phyloP scores from a whole-genome alignment of 2,329 filamentous ascomycete genomes.

The Colletotrichum aenigma region DNA sequence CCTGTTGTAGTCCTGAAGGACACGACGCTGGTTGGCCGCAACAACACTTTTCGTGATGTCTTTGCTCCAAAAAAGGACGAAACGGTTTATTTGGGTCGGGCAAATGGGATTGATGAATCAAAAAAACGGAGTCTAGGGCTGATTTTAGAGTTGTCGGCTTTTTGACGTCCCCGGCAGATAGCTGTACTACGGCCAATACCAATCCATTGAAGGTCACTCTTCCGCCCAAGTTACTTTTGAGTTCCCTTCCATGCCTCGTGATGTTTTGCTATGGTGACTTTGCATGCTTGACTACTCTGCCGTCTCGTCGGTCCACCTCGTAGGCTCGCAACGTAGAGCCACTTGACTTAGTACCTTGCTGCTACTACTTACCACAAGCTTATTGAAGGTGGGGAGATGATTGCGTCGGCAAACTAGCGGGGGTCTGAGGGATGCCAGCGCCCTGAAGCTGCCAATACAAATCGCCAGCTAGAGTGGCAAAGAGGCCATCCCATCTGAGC shows the following conservation, averaged over 20 bases:
- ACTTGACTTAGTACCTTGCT: too few relatives aligned
- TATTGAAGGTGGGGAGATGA: too few relatives aligned
- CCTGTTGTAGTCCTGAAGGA: neutral
- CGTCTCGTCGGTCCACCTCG: neutral
- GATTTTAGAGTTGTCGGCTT: constrained; percentile 24
- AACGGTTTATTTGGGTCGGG: constrained; percentile 17
- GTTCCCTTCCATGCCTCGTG: neutral
- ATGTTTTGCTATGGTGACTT: neutral
- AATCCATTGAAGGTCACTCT: constrained; percentile 24
- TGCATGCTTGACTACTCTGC: neutral
- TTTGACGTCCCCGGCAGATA: constrained; percentile 22
- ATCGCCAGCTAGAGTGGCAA: accelerated
- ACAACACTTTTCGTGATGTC: constrained; percentile 13
- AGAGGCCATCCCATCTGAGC: accelerated
- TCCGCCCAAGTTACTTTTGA: constrained; percentile 12
- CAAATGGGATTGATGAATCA: constrained; percentile 23
- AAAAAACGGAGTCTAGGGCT: constrained; percentile 24
- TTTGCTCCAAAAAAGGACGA: neutral
- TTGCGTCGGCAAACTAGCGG: neutral
- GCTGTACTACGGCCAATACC: constrained; percentile 23
- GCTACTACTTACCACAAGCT: too few relatives aligned
- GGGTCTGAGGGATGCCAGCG: neutral
- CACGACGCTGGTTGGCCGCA: neutral
- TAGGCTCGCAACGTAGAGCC: too few relatives aligned
- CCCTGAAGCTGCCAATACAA: neutral